Percentiles rank a stretch among this genome's conserved stretches.
Conservation (phyloP, 2,329 filamentous ascomycete genomes). For the Fusarium sp. region DNA sequence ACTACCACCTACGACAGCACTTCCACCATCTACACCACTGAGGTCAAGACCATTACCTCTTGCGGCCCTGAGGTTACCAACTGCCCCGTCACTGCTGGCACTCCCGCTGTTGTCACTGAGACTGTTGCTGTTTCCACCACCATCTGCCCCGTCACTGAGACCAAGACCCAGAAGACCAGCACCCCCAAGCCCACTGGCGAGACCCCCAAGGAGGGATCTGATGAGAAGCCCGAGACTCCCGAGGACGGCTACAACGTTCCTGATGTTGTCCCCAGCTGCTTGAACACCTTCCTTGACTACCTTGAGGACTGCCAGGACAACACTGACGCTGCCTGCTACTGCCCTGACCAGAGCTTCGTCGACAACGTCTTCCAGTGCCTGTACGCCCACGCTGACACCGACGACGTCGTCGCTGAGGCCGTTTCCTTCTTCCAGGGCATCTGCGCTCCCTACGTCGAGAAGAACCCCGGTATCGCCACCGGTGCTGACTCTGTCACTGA, state of each 20-base stretch:
- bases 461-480: conserved; percentile 90
- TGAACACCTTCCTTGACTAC: conserved; percentile 89
- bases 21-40: conserved; percentile 53
- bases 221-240: conserved; percentile 50
- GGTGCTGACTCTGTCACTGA: conserved; percentile 76
- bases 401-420: conserved; percentile 78
- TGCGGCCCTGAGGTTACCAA: conserved; percentile 58
- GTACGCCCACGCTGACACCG: conserved; percentile 79
- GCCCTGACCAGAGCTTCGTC: conserved; percentile 83
- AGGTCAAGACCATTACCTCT: conserved; percentile 51
- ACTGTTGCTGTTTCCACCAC: conserved; percentile 38
- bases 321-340: conserved; percentile 89
- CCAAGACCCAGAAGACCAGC: background rate
- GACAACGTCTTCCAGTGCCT: conserved; percentile 87
- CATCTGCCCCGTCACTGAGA: conserved; percentile 37
- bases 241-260: conserved; percentile 61
- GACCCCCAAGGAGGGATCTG: conserved; percentile 38
- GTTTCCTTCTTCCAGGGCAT: conserved; percentile 92
- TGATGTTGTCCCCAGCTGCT: conserved; percentile 84
- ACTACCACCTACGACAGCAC: conserved; percentile 52
- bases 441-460: conserved; percentile 80
- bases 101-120: conserved; percentile 37
- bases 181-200: background rate
- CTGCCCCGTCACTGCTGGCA: conserved; percentile 60
- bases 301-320: conserved; percentile 83